Evolutionary conservation across 2,329 filamentous ascomycete species (phyloP).

Genomic region (Paecilomyces formosus): DNA sequence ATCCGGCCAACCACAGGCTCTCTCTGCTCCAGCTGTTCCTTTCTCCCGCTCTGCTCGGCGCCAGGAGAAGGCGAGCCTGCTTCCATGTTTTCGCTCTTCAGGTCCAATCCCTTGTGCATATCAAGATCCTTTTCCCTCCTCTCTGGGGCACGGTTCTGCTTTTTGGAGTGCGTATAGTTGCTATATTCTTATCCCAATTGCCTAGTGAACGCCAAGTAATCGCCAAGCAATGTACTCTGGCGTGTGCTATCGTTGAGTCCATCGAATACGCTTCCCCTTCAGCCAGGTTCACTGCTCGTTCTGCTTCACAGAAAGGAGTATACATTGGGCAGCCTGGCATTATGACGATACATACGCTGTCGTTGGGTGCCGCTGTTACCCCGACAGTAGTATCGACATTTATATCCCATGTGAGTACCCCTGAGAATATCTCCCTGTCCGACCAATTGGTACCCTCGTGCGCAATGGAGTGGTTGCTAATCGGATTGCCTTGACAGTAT

Average conservation of each 20-base stretch:
- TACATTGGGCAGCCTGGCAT: neutral
- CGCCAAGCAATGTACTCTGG: neutral
- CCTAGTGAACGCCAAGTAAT: neutral
- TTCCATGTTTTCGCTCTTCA: neutral
- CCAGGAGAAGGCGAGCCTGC: neutral
- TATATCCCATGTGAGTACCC: constrained; percentile 65
- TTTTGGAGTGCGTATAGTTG: neutral
- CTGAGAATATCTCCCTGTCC: constrained; percentile 1
- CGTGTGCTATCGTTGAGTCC: neutral
- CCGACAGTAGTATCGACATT: constrained; percentile 83
- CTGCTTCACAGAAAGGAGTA: neutral
- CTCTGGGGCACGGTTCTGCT: neutral
- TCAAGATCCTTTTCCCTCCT: neutral
- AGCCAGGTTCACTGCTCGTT: neutral
- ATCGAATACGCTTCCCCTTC: neutral
- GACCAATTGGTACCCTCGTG: neutral
- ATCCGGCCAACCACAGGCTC: neutral
- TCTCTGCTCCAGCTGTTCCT: neutral
- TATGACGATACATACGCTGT: constrained; percentile 53
- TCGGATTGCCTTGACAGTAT: constrained; percentile 50
- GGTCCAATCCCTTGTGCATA: neutral
- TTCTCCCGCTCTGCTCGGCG: neutral
- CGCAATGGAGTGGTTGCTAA: neutral
- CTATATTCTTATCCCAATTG: neutral
- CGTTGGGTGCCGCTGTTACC: constrained; percentile 74